These are phyloP conservation scores for Schizophyllum amplum DNA, from an alignment of 1,284 basidiomycete species.

Conservation along the genomic window DNA sequence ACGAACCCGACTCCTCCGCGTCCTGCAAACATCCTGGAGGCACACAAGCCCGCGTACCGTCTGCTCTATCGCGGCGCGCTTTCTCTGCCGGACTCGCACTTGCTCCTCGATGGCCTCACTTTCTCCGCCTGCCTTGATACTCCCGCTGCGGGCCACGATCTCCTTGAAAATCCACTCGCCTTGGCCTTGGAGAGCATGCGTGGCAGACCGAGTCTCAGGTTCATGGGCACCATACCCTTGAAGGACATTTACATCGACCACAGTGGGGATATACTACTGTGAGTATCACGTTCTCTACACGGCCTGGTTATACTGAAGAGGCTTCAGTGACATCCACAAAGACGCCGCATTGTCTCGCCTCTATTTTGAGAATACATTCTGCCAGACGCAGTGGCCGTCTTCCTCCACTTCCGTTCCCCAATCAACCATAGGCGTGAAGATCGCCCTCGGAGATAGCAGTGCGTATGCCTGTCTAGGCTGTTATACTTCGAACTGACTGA, in stretches of 20 bases:
- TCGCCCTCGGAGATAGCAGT: conserved; percentile 65
- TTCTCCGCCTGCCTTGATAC: conserved; percentile 47
- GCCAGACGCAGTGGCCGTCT: conserved; percentile 35
- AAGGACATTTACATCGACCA: conserved; percentile 53
- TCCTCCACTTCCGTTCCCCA: conserved; percentile 21
- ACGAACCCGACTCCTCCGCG: background rate
- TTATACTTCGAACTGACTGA: background rate
- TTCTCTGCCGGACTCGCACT: conserved; percentile 63
- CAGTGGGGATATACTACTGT: conserved; percentile 55
- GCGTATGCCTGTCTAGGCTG: conserved; percentile 15
- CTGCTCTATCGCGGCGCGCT: conserved; percentile 70
- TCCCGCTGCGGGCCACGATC: conserved; percentile 24
- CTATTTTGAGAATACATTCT: conserved; percentile 67
- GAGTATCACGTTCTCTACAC: conserved; percentile 18
- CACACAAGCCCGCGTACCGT: conserved; percentile 25
- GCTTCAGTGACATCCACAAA: conserved; percentile 59
- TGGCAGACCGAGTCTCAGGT: conserved; percentile 55
- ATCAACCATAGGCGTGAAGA: conserved; percentile 46
- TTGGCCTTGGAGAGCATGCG: conserved; percentile 74
- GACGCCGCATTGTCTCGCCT: conserved; percentile 49
- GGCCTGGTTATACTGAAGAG: conserved; percentile 1
- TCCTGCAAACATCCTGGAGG: too few species aligned
- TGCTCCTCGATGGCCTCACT: conserved; percentile 65
- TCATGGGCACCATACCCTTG: conserved; percentile 46
- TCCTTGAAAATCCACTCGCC: conserved; percentile 62